Percentiles rank a stretch among this genome's conserved stretches.
These are phyloP conservation scores for Amylostereum chailletii DNA, from an alignment of 1,284 basidiomycete genomes.

Conservation along the genomic window DNA sequence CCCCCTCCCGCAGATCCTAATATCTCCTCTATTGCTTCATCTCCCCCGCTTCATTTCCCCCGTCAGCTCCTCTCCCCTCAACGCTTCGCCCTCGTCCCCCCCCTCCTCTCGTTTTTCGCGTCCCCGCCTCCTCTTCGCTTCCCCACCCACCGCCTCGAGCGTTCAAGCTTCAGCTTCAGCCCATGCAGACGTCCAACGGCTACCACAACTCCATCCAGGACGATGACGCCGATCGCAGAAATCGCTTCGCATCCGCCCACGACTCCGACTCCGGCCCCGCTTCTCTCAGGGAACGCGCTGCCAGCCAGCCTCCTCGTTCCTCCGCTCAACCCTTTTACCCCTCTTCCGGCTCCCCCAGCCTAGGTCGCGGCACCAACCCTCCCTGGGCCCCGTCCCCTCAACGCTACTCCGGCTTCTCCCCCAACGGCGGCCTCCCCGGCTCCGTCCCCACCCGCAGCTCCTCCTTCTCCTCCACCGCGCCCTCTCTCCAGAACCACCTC, in stretches of 20 bases:
- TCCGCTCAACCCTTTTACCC: conserved; percentile 37
- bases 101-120: not conserved
- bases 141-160: not conserved
- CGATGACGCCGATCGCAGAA: conserved; percentile 37
- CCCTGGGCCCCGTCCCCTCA: conserved; percentile 38
- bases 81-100: not conserved
- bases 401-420: conserved; percentile 28
- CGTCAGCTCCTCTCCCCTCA: not conserved
- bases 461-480: conserved; percentile 44
- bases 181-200: not conserved
- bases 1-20: no score
- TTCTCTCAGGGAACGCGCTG: conserved; percentile 45
- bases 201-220: not conserved
- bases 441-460: conserved; percentile 53
- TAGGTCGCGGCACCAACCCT: conserved; percentile 27
- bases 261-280: conserved; percentile 24
- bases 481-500: conserved; percentile 43
- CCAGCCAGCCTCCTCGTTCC: conserved; percentile 57
- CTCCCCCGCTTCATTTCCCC: not conserved
- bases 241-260: conserved; percentile 44
- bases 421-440: conserved; percentile 21
- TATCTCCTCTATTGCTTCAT: not conserved
- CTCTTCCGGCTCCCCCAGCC: conserved; percentile 43
- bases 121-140: not conserved
- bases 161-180: not conserved